Base-by-base conservation (phyloP, 768 basidiomycete species). In the Gloeostereum incarnatum region DNA sequence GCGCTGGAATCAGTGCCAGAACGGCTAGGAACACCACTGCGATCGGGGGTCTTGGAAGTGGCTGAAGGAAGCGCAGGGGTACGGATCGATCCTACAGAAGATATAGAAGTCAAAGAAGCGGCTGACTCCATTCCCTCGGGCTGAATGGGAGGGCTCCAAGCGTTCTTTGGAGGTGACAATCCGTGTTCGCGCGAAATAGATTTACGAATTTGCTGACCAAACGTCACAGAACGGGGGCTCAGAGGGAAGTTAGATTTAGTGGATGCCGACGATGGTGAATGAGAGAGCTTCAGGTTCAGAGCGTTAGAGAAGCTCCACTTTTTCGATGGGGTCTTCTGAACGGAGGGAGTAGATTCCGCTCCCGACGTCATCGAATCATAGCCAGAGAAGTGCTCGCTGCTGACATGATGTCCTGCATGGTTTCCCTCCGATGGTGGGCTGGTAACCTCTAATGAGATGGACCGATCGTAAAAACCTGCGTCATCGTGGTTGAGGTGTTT, bases 281-380 rank as follows among this genome's bases (percentile, higher is more conserved):
- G 71, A 10, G 78, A 71, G 36, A 87, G 58, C 53, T 74, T 86
- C 56, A 85, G 71, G 47, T 84, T 87, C 3, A 92, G 62, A 17
- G 84, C 86, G 45, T 73, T 82, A n/a, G 86, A 84, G 56, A 93
- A 85, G 54, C 89, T 92, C 90, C 90, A 93, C 59, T 93, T 93
- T 72, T 91, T 92, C n/a, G 85, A 88, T 23, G 89, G 88, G 2
- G 85, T 84, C 62, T 85, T 86, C 36, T 69, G 63, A 30, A 69
- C 62, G 11, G 62, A 51, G 27, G 78, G 66, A 10, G 51, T 47
- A 39, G 69, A 59, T 41, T 75, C 69, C 21, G 65, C 61, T 48
- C 54, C 60, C 46, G 40, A 52, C 56, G 47, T 54, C 52, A 55
- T 48, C 49, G 52, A 60, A 50, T 54, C 40, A 43, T 55, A 50